Base-by-base conservation (phyloP, 176 grass and related monocot genomes). In the Hsuehochloa calcarea region DNA sequence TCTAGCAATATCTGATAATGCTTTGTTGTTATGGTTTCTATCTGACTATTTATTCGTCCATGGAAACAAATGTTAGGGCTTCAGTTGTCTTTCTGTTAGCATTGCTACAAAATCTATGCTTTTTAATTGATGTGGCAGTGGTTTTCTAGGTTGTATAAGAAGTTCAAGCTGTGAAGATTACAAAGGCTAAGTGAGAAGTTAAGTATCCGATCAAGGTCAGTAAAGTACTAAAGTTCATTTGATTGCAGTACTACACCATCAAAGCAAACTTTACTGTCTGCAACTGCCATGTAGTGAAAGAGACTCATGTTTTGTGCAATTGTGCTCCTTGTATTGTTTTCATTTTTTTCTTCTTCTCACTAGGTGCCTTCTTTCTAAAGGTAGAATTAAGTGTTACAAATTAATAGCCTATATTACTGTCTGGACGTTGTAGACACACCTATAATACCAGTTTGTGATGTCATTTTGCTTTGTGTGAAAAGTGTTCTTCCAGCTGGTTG, bases 161-260 rank as follows among this genome's bases (percentile, higher is more conserved):
- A 78, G 91, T 96, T 88, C 96, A 89, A 89, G 77, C 85, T 85
- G 91, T 98, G 37, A 98, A 96, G 86, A 96, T 74, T 83, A 98
- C 91, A 82, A 98, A 95, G 45, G 27, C 84, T n/a, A 94, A 81
- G 79, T 91, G 93, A 39, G 93, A 96, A 85, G 80, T 91, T 38
- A 98, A 91, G 88, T 98, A 98, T 85, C 96, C 96, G 63, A 94
- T 98, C 67, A 98, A 98, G 93, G 93, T 95, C 43, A 81, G 87
- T 81, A 23, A 68, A 69, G 29, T 29, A 29, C 29, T 29, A 29
- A 29, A 29, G 46, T 20, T 17, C 22, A 73, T 27, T 65, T 67
- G 27, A 8, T 86, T 73, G 16, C 50, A 73, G 37, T 12, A 9
- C 43, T 45, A 37, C 14, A 58, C 15, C 14, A 51, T 29, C 29